These are phyloP conservation scores for Trametes punicea DNA, from an alignment of 768 basidiomycete species.

Conservation along the genomic window DNA sequence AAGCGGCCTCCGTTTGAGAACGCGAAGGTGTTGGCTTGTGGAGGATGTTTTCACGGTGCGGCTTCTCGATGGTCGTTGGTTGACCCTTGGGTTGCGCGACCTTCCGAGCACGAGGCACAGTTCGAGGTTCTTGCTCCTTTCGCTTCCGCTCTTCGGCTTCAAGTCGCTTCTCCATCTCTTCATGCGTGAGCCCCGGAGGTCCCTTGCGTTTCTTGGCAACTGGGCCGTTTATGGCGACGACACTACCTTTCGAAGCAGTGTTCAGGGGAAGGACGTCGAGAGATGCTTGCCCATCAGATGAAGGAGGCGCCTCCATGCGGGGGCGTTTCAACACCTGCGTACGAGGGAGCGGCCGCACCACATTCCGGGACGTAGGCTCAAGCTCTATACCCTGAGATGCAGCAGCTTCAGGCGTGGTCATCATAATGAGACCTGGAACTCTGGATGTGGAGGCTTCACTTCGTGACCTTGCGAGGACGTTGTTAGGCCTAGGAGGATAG, in stretches of 20 bases:
- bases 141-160: too few relatives aligned
- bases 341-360: neutral
- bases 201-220: neutral
- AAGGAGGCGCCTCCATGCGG: neutral
- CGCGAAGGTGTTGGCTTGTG: too few relatives aligned
- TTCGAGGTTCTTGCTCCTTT: too few relatives aligned
- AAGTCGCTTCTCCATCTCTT: too few relatives aligned
- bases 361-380: neutral
- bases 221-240: too few relatives aligned
- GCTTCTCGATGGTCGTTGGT: too few relatives aligned
- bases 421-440: too few relatives aligned
- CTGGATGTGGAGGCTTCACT: neutral
- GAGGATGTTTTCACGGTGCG: too few relatives aligned
- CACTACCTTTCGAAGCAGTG: neutral
- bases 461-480: neutral
- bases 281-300: neutral
- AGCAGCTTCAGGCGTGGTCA: neutral
- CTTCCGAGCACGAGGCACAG: too few relatives aligned
- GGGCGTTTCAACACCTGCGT: neutral
- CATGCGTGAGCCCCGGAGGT: neutral
- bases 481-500: too few relatives aligned
- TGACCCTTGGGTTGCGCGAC: too few relatives aligned
- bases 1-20: too few relatives aligned
- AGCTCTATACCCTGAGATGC: neutral
- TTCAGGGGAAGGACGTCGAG: neutral